Base-by-base conservation (phyloP, 495 filamentous ascomycete genomes). In the Melanomma pulvis-pyrius region DNA sequence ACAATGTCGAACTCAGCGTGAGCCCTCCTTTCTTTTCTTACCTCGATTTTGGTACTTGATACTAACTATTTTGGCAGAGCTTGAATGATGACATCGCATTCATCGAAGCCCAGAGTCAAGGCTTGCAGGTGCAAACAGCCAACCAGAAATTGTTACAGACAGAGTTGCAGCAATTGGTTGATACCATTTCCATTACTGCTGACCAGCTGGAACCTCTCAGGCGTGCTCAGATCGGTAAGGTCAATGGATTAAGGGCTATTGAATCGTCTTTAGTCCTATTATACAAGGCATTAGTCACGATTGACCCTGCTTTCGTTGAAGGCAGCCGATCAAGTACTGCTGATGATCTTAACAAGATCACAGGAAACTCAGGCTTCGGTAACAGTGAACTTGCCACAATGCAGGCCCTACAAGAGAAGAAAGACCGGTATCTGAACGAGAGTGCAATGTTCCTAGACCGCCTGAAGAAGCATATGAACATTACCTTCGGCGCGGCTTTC, bases 101-200 rank as follows among this genome's bases (percentile, higher is more conserved):
- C 73, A 97, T 98, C 55, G 94, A 98, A 79, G 91, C 96, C 9
- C 94, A 98, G 74, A 92, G 91, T 5, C 93, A 98, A 78, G 96
- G 94, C 78, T 77, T 98, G 24, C 96, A 98, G 72, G 92, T 98
- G 21, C 93, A 97, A 75, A 92, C 93, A 21, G 92, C 96, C 22
- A 98, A 98, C 72, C 96, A 98, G 77, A 96, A 96, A 77, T 84
- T 96, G 32, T 83, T 98, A 26, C 91, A 92, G 73, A 90, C 86
- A 49, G 94, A 98, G 75, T 81, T 98, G 3, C 85, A 93, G 69
- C 83, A 80, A 6, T 79, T 98, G 19, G 80, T 98, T 47, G 86
- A 90, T 53, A 97, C 90, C 0, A 91, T 96, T 47, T 92, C 91
- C 17, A 96, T 98, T 29, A 90, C 90, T 21, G 78, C 86, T 4